Evolutionary conservation across 371 early-diverging fungal genomes (phyloP).

Genomic region (Paramicrosporidium saccamoebae): DNA sequence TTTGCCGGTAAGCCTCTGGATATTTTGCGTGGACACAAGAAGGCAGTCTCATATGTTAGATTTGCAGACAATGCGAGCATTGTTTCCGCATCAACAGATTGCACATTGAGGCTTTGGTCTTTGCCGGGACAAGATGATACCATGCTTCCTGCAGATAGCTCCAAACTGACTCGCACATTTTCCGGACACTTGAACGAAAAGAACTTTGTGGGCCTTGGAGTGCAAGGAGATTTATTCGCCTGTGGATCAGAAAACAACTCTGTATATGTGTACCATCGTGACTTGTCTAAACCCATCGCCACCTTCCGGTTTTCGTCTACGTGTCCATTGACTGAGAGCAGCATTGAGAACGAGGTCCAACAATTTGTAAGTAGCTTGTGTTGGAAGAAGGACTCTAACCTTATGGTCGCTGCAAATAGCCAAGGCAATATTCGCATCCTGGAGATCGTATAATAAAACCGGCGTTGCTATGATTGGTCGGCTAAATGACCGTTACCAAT

Average conservation of each 20-base stretch:
- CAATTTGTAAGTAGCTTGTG: constrained; percentile 61
- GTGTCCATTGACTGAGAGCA: constrained; percentile 17
- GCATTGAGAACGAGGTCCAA: constrained; percentile 14
- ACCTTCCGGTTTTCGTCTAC: constrained; percentile 21
- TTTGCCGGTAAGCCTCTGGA: constrained; percentile 19
- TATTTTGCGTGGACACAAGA: constrained; percentile 40
- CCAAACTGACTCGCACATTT: too few relatives aligned
- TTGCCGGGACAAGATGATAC: too few relatives aligned
- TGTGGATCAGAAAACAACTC: constrained; percentile 70
- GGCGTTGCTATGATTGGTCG: too few relatives aligned
- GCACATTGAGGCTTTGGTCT: constrained; percentile 51
- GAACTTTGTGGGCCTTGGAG: constrained; percentile 66
- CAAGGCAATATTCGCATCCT: constrained; percentile 51
- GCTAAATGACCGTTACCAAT: too few relatives aligned
- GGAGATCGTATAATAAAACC: constrained; percentile 9
- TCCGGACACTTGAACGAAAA: constrained; percentile 59
- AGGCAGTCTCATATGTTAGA: constrained; percentile 67
- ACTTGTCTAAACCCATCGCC: constrained; percentile 25
- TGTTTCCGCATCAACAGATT: constrained; percentile 64
- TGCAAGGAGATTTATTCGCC: constrained; percentile 43
- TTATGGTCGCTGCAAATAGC: constrained; percentile 51
- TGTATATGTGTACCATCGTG: constrained; percentile 39
- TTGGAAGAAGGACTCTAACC: constrained; percentile 38
- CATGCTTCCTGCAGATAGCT: too few relatives aligned
- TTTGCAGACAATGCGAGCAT: constrained; percentile 29